These are phyloP conservation scores for Sesbania bispinosa DNA, from an alignment of 306 rosid species.

Conservation along the genomic window DNA sequence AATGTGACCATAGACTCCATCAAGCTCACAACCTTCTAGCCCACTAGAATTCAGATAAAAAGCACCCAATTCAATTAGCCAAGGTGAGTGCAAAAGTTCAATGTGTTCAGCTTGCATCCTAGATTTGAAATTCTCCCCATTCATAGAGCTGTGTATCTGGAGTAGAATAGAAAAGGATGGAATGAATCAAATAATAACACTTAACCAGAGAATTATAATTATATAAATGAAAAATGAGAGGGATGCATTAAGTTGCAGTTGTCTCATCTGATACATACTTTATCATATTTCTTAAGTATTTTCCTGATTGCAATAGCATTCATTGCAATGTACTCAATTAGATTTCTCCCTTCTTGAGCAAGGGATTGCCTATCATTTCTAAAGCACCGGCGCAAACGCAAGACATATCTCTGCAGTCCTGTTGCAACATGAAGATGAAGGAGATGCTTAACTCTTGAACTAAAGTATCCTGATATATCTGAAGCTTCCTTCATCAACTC, in stretches of 20 bases:
- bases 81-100: slow-evolving; percentile 86
- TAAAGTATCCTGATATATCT: slow-evolving; percentile 63
- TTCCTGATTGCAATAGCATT: slow-evolving; percentile 83
- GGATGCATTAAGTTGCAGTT: neutral
- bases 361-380: slow-evolving; percentile 52
- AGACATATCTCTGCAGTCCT: slow-evolving; percentile 69
- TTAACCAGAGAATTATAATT: neutral
- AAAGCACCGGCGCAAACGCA: slow-evolving; percentile 59
- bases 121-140: slow-evolving; percentile 68
- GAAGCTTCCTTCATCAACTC: slow-evolving; percentile 88
- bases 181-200: neutral
- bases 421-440: slow-evolving; percentile 74
- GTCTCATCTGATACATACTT: slow-evolving; percentile 44
- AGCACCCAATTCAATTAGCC: slow-evolving; percentile 92
- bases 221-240: slow-evolving; percentile 2
- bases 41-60: slow-evolving; percentile 67
- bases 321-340: slow-evolving; percentile 81
- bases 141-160: slow-evolving; percentile 73
- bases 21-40: slow-evolving; percentile 36
- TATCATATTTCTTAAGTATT: slow-evolving; percentile 93
- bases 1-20: slow-evolving; percentile 52
- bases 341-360: slow-evolving; percentile 64
- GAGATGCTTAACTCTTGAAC: slow-evolving; percentile 70
- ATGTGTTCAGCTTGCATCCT: slow-evolving; percentile 71
- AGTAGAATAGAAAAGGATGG: slow-evolving; percentile 14